These are phyloP conservation scores for Lactuca saligna DNA, from an alignment of 129 eudicot species.

Conservation along the genomic window DNA sequence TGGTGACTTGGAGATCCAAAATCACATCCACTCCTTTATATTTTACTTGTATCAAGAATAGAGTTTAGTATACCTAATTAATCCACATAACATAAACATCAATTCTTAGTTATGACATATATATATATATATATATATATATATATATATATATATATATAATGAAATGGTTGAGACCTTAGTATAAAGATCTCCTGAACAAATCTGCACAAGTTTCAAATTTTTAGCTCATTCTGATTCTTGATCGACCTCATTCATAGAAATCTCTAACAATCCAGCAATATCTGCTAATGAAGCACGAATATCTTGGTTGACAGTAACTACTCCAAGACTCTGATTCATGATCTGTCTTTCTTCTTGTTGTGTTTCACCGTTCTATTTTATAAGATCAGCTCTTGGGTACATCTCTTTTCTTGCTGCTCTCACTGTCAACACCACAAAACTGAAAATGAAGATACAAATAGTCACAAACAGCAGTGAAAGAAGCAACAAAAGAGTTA, in stretches of 20 bases:
- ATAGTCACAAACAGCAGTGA: conserved; percentile 17
- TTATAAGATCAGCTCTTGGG: conserved; percentile 47
- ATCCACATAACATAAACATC: too few relatives aligned
- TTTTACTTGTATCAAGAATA: conserved; percentile 67
- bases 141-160: too few relatives aligned
- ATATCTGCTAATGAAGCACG: conserved; percentile 69
- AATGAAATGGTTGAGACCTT: conserved; percentile 3
- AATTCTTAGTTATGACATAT: too few relatives aligned
- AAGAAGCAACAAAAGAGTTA: conserved; percentile 29
- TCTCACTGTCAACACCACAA: conserved; percentile 28
- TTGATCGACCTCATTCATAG: conserved; percentile 24
- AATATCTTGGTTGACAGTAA: conserved; percentile 69
- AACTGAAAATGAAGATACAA: conserved; percentile 10
- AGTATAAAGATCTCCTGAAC: conserved; percentile 56
- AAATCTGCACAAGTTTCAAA: conserved; percentile 35
- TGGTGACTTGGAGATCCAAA: conserved; percentile 52
- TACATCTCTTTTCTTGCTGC: conserved; percentile 46
- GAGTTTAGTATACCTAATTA: conserved; percentile 53
- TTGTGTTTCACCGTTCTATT: conserved; percentile 56
- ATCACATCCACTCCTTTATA: conserved; percentile 70
- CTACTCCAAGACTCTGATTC: conserved; percentile 61
- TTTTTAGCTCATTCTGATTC: conserved; percentile 44
- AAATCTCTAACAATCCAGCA: conserved; percentile 50
- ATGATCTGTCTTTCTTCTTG: conserved; percentile 60
- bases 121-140: too few relatives aligned